phyloP scores from a whole-genome alignment of 2,329 filamentous ascomycete species.

The Colletotrichum caudatum region DNA sequence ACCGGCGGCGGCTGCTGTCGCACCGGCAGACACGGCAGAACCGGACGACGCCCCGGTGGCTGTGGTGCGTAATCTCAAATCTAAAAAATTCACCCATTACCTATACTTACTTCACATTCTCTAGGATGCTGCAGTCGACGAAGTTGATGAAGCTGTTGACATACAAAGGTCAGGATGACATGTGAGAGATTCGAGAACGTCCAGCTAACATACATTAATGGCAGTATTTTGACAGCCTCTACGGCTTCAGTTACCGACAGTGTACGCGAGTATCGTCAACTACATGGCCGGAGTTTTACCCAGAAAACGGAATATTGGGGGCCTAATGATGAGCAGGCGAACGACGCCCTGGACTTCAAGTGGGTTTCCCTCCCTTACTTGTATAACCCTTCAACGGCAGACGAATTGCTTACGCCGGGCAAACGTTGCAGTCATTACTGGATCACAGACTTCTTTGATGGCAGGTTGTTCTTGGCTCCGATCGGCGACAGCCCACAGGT shows the following conservation, averaged over 20 bases:
- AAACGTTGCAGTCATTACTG: slow-evolving; percentile 3
- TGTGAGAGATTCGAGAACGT: not conserved
- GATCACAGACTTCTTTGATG: slow-evolving; percentile 47
- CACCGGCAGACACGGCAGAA: not conserved
- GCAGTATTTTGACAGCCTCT: slow-evolving; percentile 33
- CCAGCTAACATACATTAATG: not conserved
- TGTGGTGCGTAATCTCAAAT: not conserved
- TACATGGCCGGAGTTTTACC: slow-evolving; percentile 50
- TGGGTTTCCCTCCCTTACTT: not conserved
- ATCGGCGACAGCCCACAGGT: slow-evolving; percentile 47
- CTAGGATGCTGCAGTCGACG: not conserved
- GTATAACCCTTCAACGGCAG: too few relatives aligned
- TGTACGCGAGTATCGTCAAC: slow-evolving; percentile 49
- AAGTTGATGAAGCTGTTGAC: not conserved
- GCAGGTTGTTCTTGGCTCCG: slow-evolving; percentile 54
- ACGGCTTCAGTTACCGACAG: slow-evolving; percentile 50
- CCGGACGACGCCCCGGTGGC: not conserved
- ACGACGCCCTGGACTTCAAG: slow-evolving; percentile 36
- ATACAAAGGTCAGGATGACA: not conserved
- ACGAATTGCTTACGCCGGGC: not conserved
- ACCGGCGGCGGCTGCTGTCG: not conserved
- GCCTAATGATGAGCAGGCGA: slow-evolving; percentile 44
- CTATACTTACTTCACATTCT: not conserved
- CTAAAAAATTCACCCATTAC: rapidly evolving
- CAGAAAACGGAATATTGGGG: slow-evolving; percentile 47